phyloP scores from a whole-genome alignment of 2,329 filamentous ascomycete species.

The Neonectria punicea region DNA sequence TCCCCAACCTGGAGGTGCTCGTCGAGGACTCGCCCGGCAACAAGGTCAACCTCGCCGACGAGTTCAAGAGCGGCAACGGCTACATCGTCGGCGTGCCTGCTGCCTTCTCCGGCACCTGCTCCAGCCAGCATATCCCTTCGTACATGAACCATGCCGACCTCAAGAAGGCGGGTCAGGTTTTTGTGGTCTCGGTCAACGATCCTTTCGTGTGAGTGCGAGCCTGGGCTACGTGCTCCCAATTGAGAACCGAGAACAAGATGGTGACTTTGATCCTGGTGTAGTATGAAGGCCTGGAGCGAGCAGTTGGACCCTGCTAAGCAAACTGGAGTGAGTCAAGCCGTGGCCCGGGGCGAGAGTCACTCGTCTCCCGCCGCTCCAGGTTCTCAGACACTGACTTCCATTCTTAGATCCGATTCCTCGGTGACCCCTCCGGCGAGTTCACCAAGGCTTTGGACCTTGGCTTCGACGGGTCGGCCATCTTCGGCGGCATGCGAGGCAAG shows the following conservation, averaged over 20 bases:
- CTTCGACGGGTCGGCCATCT: conserved; percentile 80
- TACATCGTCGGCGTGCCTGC: conserved; percentile 88
- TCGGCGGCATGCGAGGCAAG: conserved; percentile 86
- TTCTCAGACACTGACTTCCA: conserved; percentile 11
- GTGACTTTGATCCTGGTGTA: conserved; percentile 49
- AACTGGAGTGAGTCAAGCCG: conserved; percentile 74
- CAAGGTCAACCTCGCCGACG: conserved; percentile 86
- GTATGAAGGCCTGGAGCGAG: conserved; percentile 90
- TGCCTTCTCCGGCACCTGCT: conserved; percentile 73
- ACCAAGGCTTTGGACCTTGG: conserved; percentile 84
- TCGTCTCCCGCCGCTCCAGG: neutral
- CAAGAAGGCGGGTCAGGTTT: conserved; percentile 83
- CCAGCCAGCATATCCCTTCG: conserved; percentile 79
- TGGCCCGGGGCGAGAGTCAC: neutral
- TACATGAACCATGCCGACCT: conserved; percentile 85
- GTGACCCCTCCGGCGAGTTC: conserved; percentile 82
- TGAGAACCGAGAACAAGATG: neutral
- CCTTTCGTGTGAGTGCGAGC: conserved; percentile 80
- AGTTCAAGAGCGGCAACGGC: conserved; percentile 77
- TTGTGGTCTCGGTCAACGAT: conserved; percentile 93
- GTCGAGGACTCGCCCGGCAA: conserved; percentile 89
- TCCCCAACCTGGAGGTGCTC: conserved; percentile 82
- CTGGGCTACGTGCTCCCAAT: neutral
- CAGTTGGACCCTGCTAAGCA: conserved; percentile 78
- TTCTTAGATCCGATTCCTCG: conserved; percentile 86